Percentiles rank a stretch among this genome's conserved stretches.
Conservation (phyloP, 805 yeast genomes). For the Teunomyces tritomae region DNA sequence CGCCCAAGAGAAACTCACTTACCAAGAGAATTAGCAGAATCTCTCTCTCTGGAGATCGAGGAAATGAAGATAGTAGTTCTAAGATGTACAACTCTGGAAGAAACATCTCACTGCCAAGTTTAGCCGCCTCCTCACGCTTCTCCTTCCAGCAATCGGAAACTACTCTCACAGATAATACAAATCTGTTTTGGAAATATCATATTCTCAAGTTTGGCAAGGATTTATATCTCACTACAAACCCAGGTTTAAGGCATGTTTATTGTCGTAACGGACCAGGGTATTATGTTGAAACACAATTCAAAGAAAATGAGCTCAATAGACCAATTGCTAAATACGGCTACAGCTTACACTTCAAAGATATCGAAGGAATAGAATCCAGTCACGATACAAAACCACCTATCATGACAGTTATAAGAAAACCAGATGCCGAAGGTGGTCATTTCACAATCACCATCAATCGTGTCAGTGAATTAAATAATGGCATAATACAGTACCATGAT, state of each 20-base stretch:
- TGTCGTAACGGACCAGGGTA: slow-evolving; percentile 65
- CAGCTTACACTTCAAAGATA: slow-evolving; percentile 25
- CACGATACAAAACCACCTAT: slow-evolving; percentile 18
- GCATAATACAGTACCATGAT: slow-evolving; percentile 4
- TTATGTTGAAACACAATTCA: slow-evolving; percentile 42
- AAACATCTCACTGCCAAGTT: slow-evolving; percentile 4
- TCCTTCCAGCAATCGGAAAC: slow-evolving; percentile 8
- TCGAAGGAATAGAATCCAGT: slow-evolving; percentile 14
- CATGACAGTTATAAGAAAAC: slow-evolving; percentile 25
- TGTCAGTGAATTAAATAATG: slow-evolving; percentile 5
- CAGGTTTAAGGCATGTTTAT: slow-evolving; percentile 55
- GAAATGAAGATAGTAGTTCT: not conserved
- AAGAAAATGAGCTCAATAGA: slow-evolving; percentile 11
- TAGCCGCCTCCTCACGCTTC: slow-evolving; percentile 4
- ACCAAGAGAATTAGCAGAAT: not conserved
- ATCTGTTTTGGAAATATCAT: slow-evolving; percentile 64
- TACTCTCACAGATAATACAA: slow-evolving; percentile 4
- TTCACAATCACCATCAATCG: slow-evolving; percentile 25
- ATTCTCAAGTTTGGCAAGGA: slow-evolving; percentile 52
- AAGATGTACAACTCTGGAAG: slow-evolving; percentile 1
- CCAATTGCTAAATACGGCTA: slow-evolving; percentile 19
- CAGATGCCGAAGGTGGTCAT: slow-evolving; percentile 27
- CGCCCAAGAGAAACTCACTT: not conserved
- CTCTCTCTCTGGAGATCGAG: not conserved
- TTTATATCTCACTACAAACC: slow-evolving; percentile 65